Conservation (phyloP, 2,329 filamentous ascomycete species). For the Aspergillus transmontanensis region DNA sequence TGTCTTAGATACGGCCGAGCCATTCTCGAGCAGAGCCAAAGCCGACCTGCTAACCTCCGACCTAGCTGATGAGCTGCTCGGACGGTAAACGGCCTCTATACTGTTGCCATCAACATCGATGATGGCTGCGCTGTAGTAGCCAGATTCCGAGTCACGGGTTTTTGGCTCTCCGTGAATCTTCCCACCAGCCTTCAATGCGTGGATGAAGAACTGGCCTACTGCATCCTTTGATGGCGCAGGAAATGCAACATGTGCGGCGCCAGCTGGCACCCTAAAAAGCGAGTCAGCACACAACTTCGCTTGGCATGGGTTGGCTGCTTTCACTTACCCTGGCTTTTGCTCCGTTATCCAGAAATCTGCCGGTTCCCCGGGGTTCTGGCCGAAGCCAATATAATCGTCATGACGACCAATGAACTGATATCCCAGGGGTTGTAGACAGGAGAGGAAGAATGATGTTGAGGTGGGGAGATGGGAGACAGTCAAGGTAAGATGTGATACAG, state of each 20-base stretch:
- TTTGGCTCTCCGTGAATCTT: conserved; percentile 60
- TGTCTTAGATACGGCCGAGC: conserved; percentile 33
- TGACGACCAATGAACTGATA: conserved; percentile 69
- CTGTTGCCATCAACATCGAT: conserved; percentile 82
- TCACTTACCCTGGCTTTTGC: conserved; percentile 58
- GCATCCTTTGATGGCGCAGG: conserved; percentile 66
- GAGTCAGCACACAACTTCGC: conserved; percentile 7
- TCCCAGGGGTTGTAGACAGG: conserved; percentile 75
- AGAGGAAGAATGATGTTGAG: conserved; percentile 81
- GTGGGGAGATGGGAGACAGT: conserved; percentile 77
- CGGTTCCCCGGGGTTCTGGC: conserved; percentile 54
- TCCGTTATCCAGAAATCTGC: conserved; percentile 67
- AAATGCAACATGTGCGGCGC: conserved; percentile 66
- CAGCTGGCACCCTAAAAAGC: conserved; percentile 48
- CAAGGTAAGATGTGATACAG: conserved; percentile 63
- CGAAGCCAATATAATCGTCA: conserved; percentile 64
- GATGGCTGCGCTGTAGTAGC: conserved; percentile 65
- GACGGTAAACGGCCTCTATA: conserved; percentile 72
- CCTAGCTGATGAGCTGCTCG: conserved; percentile 28
- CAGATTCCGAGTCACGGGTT: conserved; percentile 54
- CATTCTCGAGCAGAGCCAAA: conserved; percentile 40
- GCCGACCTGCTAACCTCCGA: conserved; percentile 34
- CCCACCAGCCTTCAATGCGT: conserved; percentile 67
- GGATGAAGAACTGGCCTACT: conserved; percentile 72
- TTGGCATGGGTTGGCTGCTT: neutral